Base-by-base conservation (phyloP, 2,329 filamentous ascomycete species). In the Capronia americana region DNA sequence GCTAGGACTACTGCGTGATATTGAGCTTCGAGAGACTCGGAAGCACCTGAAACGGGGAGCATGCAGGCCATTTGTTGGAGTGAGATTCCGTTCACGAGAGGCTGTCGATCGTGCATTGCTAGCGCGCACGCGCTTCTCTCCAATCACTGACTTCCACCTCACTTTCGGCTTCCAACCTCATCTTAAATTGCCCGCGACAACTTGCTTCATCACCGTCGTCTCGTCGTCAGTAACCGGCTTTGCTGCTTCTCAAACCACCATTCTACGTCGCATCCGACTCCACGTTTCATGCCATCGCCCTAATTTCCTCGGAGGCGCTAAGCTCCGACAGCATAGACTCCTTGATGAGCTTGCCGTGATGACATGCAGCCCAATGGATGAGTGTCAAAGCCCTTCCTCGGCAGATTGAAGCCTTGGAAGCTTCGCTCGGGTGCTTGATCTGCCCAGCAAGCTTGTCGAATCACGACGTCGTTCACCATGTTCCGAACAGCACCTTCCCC, bases 111-210 rank as follows among this genome's bases (percentile, higher is more conserved):
- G 54, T 54, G 38, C 24, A 26, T n/a, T 54, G 41, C 54, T 66
- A 69, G 66, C 60, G 63, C 44, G 57, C 41, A 24, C 41, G 30
- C 32, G 11, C 38, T 14, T 28, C 28, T 11, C 58, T 26, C 67
- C 67, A 69, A 69, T 61, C 61, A 63, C 34, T 24, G 20, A 5
- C 26, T 11, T n/a, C 23, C 50, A 23, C 20, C 38, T 28, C 38
- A 62, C 44, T 63, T 64, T 62, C 61, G 56, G 63, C 55, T 69
- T 65, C 61, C 64, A 63, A 65, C 64, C 44, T 69, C 64, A 69
- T 69, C 61, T 69, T 69, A 58, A 59, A 34, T 24, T 23, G 28
- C 46, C 44, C 14, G 28, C 34, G 23, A 32, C 56, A 41, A 26
- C 58, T 44, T 38, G n/a, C 48, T 53, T 54, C 48, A 20, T 54